These are phyloP conservation scores for Blastobotrys capitulatus DNA, from an alignment of 1,139 yeast species.

Conservation along the genomic window DNA sequence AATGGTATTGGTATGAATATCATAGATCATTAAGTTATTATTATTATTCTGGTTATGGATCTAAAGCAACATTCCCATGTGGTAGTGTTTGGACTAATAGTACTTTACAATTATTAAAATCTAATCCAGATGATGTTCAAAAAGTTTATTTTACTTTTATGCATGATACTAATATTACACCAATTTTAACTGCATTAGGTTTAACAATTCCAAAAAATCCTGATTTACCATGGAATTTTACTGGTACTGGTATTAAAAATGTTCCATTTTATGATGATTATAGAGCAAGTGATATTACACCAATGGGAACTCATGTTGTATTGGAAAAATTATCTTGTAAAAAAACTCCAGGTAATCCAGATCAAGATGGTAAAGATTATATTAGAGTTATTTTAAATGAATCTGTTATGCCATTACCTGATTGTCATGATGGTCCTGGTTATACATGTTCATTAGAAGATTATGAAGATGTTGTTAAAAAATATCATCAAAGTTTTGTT, in stretches of 20 bases:
- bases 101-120: constrained; percentile 40
- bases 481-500: constrained; percentile 17
- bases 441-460: constrained; percentile 27
- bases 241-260: constrained; percentile 25
- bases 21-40: constrained; percentile 41
- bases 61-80: constrained; percentile 35
- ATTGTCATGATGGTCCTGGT: constrained; percentile 49
- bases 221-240: constrained; percentile 10
- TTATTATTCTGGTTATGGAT: constrained; percentile 47
- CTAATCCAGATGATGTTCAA: constrained; percentile 25
- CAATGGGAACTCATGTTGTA: constrained; percentile 49
- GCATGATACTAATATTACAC: constrained; percentile 50
- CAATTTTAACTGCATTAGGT: constrained; percentile 43
- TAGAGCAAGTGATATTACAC: constrained; percentile 37
- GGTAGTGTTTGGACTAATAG: constrained; percentile 50
- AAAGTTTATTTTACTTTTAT: constrained; percentile 38
- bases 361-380: constrained; percentile 35
- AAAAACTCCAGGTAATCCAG: constrained; percentile 38
- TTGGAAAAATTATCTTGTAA: constrained; percentile 45
- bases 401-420: constrained; percentile 49
- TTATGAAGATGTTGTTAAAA: constrained; percentile 28
- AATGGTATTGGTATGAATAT: constrained; percentile 43
- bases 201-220: constrained; percentile 27
- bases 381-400: constrained; percentile 50
- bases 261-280: constrained; percentile 36